Percentiles rank a stretch among this genome's conserved stretches.
These are phyloP conservation scores for Yamagishiella unicocca DNA, from an alignment of 139 green algal genomes.

Conservation along the genomic window DNA sequence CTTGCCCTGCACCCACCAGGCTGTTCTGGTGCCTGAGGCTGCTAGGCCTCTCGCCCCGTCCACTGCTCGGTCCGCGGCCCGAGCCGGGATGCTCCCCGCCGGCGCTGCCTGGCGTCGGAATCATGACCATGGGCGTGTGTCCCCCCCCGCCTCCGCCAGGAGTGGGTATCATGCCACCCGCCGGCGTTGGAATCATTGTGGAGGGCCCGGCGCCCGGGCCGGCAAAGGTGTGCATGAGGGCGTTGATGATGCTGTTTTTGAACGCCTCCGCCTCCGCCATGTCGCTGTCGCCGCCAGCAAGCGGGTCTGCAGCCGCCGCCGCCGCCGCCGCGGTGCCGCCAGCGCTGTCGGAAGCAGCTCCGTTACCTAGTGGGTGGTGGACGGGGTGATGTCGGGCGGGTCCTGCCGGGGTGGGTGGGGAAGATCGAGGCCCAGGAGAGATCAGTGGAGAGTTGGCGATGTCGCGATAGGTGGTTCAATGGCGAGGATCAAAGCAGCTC, in stretches of 20 bases:
- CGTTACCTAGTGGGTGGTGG: no score
- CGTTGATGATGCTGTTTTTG: constrained; percentile 30
- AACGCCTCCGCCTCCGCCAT: constrained; percentile 44
- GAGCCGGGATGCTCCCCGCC: not conserved
- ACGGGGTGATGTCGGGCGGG: no score
- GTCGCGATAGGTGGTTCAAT: no score
- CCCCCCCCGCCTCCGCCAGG: not conserved
- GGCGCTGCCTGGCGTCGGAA: constrained; percentile 27
- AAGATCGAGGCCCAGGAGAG: no score
- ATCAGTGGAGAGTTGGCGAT: no score
- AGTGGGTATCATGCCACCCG: constrained; percentile 27
- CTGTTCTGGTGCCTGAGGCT: constrained; percentile 2
- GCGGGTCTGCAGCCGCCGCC: not conserved
- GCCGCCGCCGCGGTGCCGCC: not conserved
- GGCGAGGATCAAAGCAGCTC: no score
- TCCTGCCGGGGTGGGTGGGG: no score
- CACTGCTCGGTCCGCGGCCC: not conserved
- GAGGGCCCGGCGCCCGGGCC: not conserved
- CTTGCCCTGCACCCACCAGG: constrained; percentile 12
- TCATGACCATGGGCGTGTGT: constrained; percentile 30
- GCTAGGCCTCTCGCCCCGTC: not conserved
- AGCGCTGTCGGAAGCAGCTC: not conserved
- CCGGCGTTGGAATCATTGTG: constrained; percentile 38
- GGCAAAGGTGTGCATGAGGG: constrained; percentile 32
- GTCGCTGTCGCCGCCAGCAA: constrained; percentile 11